Percentiles rank a stretch among this genome's conserved stretches.
Conservation (phyloP, 2,329 filamentous ascomycete genomes). For the Ascochyta pisi region DNA sequence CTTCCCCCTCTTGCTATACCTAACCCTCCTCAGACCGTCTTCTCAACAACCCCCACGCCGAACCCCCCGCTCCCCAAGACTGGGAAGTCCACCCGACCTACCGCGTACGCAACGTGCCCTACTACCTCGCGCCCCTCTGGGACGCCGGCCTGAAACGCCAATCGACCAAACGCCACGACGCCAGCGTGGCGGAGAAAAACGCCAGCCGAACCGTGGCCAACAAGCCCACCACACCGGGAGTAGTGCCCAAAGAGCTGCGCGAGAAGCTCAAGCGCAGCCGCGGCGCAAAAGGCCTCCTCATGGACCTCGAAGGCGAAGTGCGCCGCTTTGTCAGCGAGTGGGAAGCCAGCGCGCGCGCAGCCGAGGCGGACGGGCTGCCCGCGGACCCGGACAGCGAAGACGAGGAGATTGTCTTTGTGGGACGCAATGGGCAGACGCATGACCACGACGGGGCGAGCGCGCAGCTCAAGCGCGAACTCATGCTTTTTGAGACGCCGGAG, state of each 20-base stretch:
- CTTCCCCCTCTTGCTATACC: background rate
- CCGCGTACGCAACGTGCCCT: slow-evolving; percentile 78
- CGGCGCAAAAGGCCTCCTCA: slow-evolving; percentile 79
- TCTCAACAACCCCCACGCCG: slow-evolving; percentile 82
- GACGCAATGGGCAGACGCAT: slow-evolving; percentile 69
- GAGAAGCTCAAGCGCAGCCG: slow-evolving; percentile 80
- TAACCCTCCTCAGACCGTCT: slow-evolving; percentile 70
- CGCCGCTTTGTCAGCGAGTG: slow-evolving; percentile 73
- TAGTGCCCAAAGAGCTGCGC: slow-evolving; percentile 80
- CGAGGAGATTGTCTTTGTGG: slow-evolving; percentile 92
- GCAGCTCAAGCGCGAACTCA: slow-evolving; percentile 65
- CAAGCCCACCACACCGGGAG: slow-evolving; percentile 53
- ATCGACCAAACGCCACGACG: slow-evolving; percentile 54
- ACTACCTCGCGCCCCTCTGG: slow-evolving; percentile 88
- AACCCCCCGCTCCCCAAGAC: slow-evolving; percentile 81
- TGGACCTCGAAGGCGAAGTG: slow-evolving; percentile 84
- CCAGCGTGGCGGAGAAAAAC: slow-evolving; percentile 41
- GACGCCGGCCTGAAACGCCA: slow-evolving; percentile 63
- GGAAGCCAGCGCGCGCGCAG: slow-evolving; percentile 60
- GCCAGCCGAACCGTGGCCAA: slow-evolving; percentile 46
- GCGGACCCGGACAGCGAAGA: slow-evolving; percentile 67
- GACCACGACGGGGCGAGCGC: slow-evolving; percentile 61
- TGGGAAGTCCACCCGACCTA: slow-evolving; percentile 85
- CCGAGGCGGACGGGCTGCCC: slow-evolving; percentile 54
- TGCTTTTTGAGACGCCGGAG: slow-evolving; percentile 82